Conservation (phyloP, 2,329 filamentous ascomycete genomes). For the Ramularia endophylla region DNA sequence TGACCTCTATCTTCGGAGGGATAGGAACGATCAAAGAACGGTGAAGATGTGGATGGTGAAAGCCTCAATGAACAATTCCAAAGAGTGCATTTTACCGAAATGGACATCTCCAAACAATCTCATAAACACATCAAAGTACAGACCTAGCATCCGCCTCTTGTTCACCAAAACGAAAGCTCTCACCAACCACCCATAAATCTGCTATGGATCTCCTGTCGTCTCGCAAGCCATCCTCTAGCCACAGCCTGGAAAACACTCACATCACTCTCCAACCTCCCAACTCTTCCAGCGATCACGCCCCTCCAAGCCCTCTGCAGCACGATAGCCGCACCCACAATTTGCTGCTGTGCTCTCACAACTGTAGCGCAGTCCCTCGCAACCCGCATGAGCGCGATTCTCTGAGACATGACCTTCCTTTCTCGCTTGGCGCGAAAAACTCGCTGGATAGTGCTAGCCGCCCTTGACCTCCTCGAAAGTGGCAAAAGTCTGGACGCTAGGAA, state of each 20-base stretch:
- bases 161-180: no score
- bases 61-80: no score
- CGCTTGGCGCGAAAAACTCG: slow-evolving; percentile 41
- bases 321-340: slow-evolving; percentile 37
- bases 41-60: no score
- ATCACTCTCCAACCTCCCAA: slow-evolving; percentile 32
- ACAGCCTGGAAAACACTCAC: slow-evolving; percentile 18
- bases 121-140: no score
- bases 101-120: no score
- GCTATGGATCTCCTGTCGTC: no score
- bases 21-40: no score
- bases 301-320: slow-evolving; percentile 42
- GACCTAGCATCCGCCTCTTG: no score
- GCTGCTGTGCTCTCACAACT: slow-evolving; percentile 41
- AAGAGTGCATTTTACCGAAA: no score
- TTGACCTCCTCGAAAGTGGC: slow-evolving; percentile 42
- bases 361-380: slow-evolving; percentile 43
- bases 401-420: neutral
- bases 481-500: slow-evolving; percentile 56
- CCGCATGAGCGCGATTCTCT: slow-evolving; percentile 28
- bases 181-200: no score
- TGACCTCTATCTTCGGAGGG: no score
- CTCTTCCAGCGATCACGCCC: slow-evolving; percentile 31
- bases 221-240: neutral
- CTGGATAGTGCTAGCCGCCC: slow-evolving; percentile 51